These are phyloP conservation scores for Thinopyrum elongatum DNA, from an alignment of 176 grass and related monocot genomes.

Conservation along the genomic window DNA sequence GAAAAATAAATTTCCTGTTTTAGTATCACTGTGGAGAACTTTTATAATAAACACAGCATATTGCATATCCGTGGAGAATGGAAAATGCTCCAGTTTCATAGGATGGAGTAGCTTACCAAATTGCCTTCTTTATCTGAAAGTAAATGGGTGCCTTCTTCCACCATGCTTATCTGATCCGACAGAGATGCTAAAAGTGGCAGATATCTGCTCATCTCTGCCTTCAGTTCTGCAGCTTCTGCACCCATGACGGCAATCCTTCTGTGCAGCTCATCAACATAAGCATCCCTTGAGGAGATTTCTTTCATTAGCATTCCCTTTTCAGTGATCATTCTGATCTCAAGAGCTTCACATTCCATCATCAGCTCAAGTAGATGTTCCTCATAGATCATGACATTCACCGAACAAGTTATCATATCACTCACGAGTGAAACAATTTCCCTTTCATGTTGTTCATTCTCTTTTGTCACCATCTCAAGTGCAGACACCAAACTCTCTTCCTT, in stretches of 20 bases:
- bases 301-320: slow-evolving; percentile 50
- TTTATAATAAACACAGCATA: neutral
- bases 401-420: slow-evolving; percentile 41
- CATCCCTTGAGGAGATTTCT: slow-evolving; percentile 41
- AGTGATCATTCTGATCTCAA: slow-evolving; percentile 37
- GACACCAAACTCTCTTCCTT: slow-evolving; percentile 43
- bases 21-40: neutral
- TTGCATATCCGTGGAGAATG: neutral
- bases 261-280: slow-evolving; percentile 44
- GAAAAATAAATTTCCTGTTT: neutral
- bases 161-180: slow-evolving; percentile 40
- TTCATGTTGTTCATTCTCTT: slow-evolving; percentile 49
- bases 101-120: slow-evolving; percentile 27
- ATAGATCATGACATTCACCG: slow-evolving; percentile 34
- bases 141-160: slow-evolving; percentile 55
- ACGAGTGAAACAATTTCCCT: slow-evolving; percentile 42
- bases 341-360: slow-evolving; percentile 40
- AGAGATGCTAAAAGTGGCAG: slow-evolving; percentile 42
- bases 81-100: slow-evolving; percentile 17
- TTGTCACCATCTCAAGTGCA: slow-evolving; percentile 31
- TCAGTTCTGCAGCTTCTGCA: slow-evolving; percentile 49
- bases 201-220: slow-evolving; percentile 37
- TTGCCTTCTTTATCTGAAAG: slow-evolving; percentile 41
- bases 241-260: slow-evolving; percentile 36
- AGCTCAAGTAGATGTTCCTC: slow-evolving; percentile 56